Evolutionary conservation across 2,329 filamentous ascomycete genomes (phyloP), one percentile per base, ranked within the genome.

Genomic region (Tolypocladium pustulatum): DNA sequence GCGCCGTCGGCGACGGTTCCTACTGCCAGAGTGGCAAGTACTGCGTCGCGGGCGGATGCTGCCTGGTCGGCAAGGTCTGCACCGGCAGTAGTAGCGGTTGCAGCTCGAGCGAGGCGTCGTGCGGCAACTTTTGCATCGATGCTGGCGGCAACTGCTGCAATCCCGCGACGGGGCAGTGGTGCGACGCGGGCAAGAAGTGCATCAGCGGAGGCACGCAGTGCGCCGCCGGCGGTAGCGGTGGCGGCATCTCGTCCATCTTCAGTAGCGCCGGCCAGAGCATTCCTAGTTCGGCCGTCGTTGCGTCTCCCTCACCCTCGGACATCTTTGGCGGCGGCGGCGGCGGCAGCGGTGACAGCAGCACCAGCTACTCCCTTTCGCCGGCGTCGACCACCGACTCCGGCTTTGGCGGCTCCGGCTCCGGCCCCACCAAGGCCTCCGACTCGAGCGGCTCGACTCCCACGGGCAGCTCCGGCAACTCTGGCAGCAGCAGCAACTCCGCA

Each of bases 41-140:
- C 59, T 74, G 72, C 58, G 59, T 63, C 40, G 8, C 51, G 3
- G 61, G 64, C 6, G 70, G 70, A n/a, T 74, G 72, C 64, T 74
- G 72, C 55, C 60, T 62, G 15, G 56, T 62, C n/a, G 72, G 72
- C 55, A 59, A 55, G 34, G 65, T 64, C 58, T 30, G 51, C 22
- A 27, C 22, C 3, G 49, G 52, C 1, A 20, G 49, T 51, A 8
- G 56, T 43, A 41, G 54, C 13, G 51, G 58, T 4, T 67, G 66
- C 54, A 57, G 17, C 12, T 4, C 57, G 0, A 63, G 61, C n/a
- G 56, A 64, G 32, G 61, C 55, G 3, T 51, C 61, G 7, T 70
- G 68, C 60, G 62, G 61, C 46, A 56, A 58, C 25, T 61, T 43
- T 32, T 67, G 66, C 36, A 66, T 67, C 59, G 62, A 61, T 15